Evolutionary conservation across 2,329 filamentous ascomycete species (phyloP), one percentile per base, ranked within the genome.

Genomic region (Xylaria multiplex): DNA sequence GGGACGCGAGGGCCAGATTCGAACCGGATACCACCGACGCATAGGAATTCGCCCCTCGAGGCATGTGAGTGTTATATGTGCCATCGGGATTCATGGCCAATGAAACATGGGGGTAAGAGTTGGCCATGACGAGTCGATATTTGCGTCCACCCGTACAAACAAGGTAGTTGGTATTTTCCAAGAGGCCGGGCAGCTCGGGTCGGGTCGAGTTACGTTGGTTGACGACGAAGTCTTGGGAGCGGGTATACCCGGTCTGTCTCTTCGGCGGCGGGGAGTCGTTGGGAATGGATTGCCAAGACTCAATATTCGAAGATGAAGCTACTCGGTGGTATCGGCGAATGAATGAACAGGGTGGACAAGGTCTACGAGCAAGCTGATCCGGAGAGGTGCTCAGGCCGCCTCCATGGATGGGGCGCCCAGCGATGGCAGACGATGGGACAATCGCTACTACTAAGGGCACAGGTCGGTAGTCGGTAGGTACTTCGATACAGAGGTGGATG

Each of bases 21-120:
- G 77, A 71, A 67, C 79, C 77, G 57, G 79, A 79, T 50, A 79
- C 79, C 48, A 79, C 76, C n/a, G 81, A 80, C 3, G 80, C 79
- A 72, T 82, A 81, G n/a, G 81, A 80, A 52, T 77, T 75, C 48
- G 79, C 72, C 19, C 71, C 77, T 52, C 79, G 77, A 37, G 78
- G 76, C 37, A 76, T 64, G 53, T 77, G 78, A 50, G 70, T 70
- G 16, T 75, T 73, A 48, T 77, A 73, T 40, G 74, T 72, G 43
- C 75, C 71, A 60, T 80, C 79, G 65, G 75, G 69, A 59, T 75
- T 73, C 64, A 77, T 77, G 69, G 74, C 76, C 55, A 77, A 70
- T 8, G 76, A 72, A 70, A 71, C 73, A 69, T 78, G 76, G 22
- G 78, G 77, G 63, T 79, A 82, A 13, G 81, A 81, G 69, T 82